Conservation (phyloP, 176 grass and related monocot genomes). For the Avena atlantica region DNA sequence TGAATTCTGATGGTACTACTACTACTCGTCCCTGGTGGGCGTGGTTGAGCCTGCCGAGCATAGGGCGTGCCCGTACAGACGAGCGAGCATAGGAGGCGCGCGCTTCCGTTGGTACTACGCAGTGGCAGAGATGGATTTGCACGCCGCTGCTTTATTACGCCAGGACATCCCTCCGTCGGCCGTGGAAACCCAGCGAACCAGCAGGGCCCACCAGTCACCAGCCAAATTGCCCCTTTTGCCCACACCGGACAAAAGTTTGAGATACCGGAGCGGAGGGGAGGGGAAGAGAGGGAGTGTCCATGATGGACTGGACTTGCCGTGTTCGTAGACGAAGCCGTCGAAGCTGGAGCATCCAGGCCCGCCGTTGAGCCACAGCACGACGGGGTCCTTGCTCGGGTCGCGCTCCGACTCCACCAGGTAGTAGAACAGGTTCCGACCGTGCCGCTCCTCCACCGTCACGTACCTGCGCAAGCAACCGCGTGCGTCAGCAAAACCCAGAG, state of each 20-base stretch:
- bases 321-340: slow-evolving; percentile 76
- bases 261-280: neutral
- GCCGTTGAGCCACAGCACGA: slow-evolving; percentile 74
- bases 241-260: neutral
- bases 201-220: neutral
- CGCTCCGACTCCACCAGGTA: slow-evolving; percentile 64
- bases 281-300: neutral
- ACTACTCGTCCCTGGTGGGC: too few species aligned
- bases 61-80: too few species aligned
- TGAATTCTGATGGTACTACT: too few species aligned
- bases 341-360: slow-evolving; percentile 67
- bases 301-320: slow-evolving; percentile 24
- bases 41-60: too few species aligned
- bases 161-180: too few species aligned
- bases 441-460: slow-evolving; percentile 57
- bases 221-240: neutral
- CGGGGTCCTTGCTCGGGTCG: slow-evolving; percentile 45
- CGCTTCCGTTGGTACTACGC: too few species aligned
- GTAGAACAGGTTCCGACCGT: slow-evolving; percentile 56
- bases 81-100: too few species aligned
- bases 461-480: neutral
- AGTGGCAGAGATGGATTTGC: too few species aligned
- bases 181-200: too few species aligned
- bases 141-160: too few species aligned
- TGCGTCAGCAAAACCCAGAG: slow-evolving; percentile 15